A percentile compares a stretch with the other conserved stretches of the same genome.
Conservation (phyloP, 768 basidiomycete genomes). For the Macrocybe gigantea region DNA sequence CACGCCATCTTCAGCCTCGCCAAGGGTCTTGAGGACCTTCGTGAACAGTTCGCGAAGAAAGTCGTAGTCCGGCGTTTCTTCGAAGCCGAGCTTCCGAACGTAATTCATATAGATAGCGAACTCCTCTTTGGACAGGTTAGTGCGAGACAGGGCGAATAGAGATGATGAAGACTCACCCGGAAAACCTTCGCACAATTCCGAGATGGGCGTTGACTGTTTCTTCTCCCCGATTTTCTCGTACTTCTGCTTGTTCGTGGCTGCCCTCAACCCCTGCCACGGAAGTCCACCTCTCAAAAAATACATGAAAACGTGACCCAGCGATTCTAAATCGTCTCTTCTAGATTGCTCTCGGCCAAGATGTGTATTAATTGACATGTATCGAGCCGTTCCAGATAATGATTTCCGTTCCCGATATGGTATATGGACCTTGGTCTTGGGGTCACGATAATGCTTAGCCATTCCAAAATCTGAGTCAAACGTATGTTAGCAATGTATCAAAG, state of each 20-base stretch:
- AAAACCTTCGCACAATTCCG: slow-evolving; percentile 94
- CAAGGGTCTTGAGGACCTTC: slow-evolving; percentile 83
- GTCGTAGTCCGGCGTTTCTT: slow-evolving; percentile 96
- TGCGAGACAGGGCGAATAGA: slow-evolving; percentile 4
- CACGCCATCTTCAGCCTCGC: slow-evolving; percentile 86
- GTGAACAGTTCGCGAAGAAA: slow-evolving; percentile 93
- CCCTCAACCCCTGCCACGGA: slow-evolving; percentile 97
- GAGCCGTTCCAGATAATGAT: slow-evolving; percentile 91
- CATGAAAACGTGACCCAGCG: slow-evolving; percentile 98
- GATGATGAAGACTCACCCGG: slow-evolving; percentile 55
- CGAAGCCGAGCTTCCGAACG: slow-evolving; percentile 96
- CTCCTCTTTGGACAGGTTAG: slow-evolving; percentile 58
- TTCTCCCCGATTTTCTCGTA: slow-evolving; percentile 99
- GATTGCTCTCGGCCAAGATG: slow-evolving; percentile 95
- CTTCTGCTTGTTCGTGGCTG: slow-evolving; percentile 99
- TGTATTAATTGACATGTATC: slow-evolving; percentile 99
- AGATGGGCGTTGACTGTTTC: slow-evolving; percentile 90
- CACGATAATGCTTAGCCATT: slow-evolving; percentile 99
- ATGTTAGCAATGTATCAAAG: slow-evolving; percentile 6
- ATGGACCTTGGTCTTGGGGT: slow-evolving; percentile 95
- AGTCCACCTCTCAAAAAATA: slow-evolving; percentile 95
- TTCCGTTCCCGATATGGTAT: slow-evolving; percentile 99
- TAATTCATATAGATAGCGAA: slow-evolving; percentile 99
- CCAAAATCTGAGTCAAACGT: slow-evolving; percentile 68
- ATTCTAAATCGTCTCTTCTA: slow-evolving; percentile 93